Evolutionary conservation across 768 basidiomycete genomes (phyloP).

Genomic region (Tulasnella sp.): DNA sequence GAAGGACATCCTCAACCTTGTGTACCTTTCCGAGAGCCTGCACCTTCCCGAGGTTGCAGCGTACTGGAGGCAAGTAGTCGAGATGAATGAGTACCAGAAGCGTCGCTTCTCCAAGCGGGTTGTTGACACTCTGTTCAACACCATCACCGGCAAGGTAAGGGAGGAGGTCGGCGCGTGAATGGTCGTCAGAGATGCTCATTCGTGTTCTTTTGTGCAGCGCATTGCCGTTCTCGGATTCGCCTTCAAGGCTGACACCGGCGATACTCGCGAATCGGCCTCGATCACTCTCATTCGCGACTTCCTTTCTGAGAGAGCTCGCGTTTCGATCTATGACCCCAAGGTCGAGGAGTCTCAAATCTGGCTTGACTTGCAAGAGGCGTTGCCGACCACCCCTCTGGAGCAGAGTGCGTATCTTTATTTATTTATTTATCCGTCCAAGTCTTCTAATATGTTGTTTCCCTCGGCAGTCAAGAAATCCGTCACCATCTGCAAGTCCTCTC

Average conservation of each 20-base stretch:
- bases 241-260: constrained; percentile 98
- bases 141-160: constrained; percentile 83
- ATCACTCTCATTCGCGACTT: constrained; percentile 94
- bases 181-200: background rate
- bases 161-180: background rate
- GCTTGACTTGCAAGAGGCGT: constrained; percentile 59
- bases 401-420: constrained; percentile 40
- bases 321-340: constrained; percentile 81
- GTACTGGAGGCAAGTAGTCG: constrained; percentile 95
- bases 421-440: background rate
- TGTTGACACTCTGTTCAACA: constrained; percentile 96
- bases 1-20: constrained; percentile 98
- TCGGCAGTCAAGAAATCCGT: constrained; percentile 79
- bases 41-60: constrained; percentile 95
- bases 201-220: constrained; percentile 37
- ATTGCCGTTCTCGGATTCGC: constrained; percentile 97
- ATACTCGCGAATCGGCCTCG: constrained; percentile 94
- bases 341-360: constrained; percentile 82
- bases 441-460: constrained; percentile 4
- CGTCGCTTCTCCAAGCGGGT: constrained; percentile 89
- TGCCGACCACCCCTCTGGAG: constrained; percentile 50
- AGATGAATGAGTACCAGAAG: constrained; percentile 99
- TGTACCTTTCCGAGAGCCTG: constrained; percentile 88
- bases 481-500: constrained; percentile 58
- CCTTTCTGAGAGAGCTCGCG: constrained; percentile 72